phyloP scores from a whole-genome alignment of 495 filamentous ascomycete genomes.

The Neurospora cerealis region DNA sequence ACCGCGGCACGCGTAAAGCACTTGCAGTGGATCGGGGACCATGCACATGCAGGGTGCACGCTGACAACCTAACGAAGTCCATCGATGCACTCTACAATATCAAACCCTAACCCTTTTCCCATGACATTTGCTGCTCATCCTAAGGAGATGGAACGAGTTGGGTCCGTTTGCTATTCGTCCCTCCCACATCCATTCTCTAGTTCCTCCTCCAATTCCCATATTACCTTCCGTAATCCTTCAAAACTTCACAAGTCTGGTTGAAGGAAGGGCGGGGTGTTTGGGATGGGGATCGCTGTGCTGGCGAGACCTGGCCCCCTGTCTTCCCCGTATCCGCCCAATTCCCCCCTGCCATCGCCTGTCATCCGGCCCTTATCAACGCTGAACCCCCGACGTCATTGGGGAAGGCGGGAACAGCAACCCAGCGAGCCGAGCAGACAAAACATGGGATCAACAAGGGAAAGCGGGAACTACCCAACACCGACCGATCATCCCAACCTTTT shows the following conservation, averaged over 20 bases:
- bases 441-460: background rate
- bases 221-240: background rate
- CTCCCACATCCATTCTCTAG: background rate
- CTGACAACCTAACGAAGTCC: background rate
- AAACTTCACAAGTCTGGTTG: background rate
- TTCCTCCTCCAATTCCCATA: background rate
- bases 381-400: background rate
- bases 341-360: background rate
- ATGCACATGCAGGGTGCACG: background rate
- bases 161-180: background rate
- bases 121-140: background rate
- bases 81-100: background rate
- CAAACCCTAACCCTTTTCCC: background rate
- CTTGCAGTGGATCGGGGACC: background rate
- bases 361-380: background rate
- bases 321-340: background rate
- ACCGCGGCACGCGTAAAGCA: constrained; percentile 8
- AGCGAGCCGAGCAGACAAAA: background rate
- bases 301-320: background rate
- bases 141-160: background rate
- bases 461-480: background rate
- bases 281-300: background rate
- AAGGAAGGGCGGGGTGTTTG: background rate
- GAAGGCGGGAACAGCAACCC: background rate
- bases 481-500: background rate